Evolutionary conservation across 805 yeast genomes (phyloP), one percentile per base, ranked within the genome.

Genomic region (Wickerhamiella allomyrinae): DNA sequence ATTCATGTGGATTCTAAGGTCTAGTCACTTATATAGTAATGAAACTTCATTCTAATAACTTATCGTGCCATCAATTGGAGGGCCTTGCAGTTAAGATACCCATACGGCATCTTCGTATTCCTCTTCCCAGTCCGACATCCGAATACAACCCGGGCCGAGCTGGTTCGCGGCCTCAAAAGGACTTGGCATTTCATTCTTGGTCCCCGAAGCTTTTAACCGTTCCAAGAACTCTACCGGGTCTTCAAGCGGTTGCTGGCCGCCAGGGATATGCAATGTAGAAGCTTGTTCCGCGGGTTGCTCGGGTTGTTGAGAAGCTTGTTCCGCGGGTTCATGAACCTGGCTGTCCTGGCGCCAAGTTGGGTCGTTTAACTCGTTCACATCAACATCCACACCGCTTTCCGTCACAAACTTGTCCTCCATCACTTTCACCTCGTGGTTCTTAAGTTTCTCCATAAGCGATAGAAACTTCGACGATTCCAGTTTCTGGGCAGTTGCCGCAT

Each of bases 201-300:
- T 21, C 13, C 27, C 35, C 9, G 9, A 20, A 11, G 34, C 20
- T 8, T 17, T 37, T 13, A 41, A 21, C 1, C 47, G 42, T 14
- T 44, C 35, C 29, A 51, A 35, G 46, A 49, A 52, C 13, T 45
- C 53, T 6, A 48, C 43, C 17, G 54, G 53, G 29, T 49, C 54
- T 14, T 52, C 56, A 6, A 47, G 46, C 2, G 49, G 42, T 19
- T 48, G 39, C 22, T 43, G 41, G 33, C 43, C 45, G 5, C 39
- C 39, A 14, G 22, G 38, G 8, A 31, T 31, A 9, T 20, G 17
- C 5, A 31, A 13, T 4, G 34, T 20, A 2, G 34, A 5, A 7
- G n/a, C 14, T 7, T 27, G 31, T 7, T 7, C 15, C 8, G 14
- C 8, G 6, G 7, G 20, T 7, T 22, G 5, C 7, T 20, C n/a